Conservation (phyloP, 768 basidiomycete genomes). For the Naganishia antarctica region DNA sequence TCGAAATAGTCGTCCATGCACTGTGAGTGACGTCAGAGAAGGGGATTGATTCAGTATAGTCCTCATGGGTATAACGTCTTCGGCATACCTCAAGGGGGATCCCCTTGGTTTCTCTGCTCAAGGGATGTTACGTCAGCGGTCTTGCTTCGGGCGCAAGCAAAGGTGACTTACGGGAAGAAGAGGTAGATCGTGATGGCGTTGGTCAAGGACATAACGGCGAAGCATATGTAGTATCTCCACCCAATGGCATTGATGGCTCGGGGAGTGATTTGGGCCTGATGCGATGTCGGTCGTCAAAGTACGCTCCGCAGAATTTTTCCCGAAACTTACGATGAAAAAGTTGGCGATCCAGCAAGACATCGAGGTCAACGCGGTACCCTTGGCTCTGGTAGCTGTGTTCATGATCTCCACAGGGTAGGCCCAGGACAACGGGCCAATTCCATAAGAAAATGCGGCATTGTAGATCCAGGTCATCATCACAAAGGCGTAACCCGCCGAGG, state of each 20-base stretch:
- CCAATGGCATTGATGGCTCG: constrained; percentile 31
- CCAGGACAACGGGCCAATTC: constrained; percentile 26
- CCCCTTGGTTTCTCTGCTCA: constrained; percentile 4
- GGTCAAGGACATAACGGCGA: constrained; percentile 27
- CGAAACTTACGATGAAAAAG: constrained; percentile 20
- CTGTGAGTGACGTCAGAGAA: not conserved
- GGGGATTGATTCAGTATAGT: not conserved
- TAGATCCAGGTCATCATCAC: constrained; percentile 30
- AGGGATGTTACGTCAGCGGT: not conserved
- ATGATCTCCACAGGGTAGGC: constrained; percentile 26
- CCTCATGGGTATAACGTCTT: not conserved
- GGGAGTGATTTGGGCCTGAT: constrained; percentile 27
- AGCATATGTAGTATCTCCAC: constrained; percentile 36
- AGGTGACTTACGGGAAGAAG: constrained; percentile 24
- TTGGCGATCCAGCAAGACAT: constrained; percentile 29
- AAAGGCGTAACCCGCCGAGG: constrained; percentile 24
- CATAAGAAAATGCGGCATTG: constrained; percentile 25
- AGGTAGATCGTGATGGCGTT: constrained; percentile 33
- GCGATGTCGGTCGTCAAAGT: not conserved
- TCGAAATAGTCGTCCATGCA: not conserved
- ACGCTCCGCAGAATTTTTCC: not conserved
- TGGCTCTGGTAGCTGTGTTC: constrained; percentile 27
- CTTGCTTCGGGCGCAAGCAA: not conserved
- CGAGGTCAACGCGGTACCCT: constrained; percentile 26
- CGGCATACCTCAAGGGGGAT: not conserved